These are phyloP conservation scores for Celoporthe dispersa DNA, from an alignment of 2,329 filamentous ascomycete genomes.

Conservation along the genomic window DNA sequence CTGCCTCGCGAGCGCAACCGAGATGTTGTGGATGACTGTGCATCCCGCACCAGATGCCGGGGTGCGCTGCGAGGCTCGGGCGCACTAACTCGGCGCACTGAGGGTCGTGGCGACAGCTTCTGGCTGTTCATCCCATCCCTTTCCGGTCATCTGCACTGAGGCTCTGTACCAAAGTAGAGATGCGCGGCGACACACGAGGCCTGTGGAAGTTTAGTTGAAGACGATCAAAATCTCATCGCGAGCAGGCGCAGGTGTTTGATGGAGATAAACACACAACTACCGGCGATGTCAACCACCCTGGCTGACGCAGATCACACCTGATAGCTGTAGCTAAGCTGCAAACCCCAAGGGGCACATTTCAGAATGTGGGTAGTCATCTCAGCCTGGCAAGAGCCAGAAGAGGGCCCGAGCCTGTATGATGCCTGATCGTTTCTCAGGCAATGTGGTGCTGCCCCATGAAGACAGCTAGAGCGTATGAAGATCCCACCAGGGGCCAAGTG, in stretches of 20 bases:
- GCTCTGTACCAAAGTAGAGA: neutral
- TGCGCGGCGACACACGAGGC: neutral
- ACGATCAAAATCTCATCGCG: neutral
- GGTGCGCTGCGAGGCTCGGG: neutral
- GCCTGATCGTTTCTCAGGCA: neutral
- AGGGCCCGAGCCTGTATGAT: neutral
- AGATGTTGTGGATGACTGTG: neutral
- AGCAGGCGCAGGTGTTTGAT: neutral
- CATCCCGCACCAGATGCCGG: neutral
- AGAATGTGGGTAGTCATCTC: constrained; percentile 1
- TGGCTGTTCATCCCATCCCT: constrained; percentile 1
- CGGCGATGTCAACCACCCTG: neutral
- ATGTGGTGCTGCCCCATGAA: neutral
- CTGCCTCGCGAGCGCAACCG: neutral
- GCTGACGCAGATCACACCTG: neutral
- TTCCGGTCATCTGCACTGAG: neutral
- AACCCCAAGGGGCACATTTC: neutral
- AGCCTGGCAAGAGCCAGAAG: neutral
- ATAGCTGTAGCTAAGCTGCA: constrained; percentile 2
- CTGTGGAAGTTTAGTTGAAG: neutral
- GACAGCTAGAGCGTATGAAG: neutral
- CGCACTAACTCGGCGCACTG: neutral
- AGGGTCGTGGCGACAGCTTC: neutral
- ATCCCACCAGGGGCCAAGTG: neutral
- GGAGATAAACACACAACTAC: neutral